Base-by-base conservation (phyloP, 768 basidiomycete genomes). In the Agrocybe pediades region DNA sequence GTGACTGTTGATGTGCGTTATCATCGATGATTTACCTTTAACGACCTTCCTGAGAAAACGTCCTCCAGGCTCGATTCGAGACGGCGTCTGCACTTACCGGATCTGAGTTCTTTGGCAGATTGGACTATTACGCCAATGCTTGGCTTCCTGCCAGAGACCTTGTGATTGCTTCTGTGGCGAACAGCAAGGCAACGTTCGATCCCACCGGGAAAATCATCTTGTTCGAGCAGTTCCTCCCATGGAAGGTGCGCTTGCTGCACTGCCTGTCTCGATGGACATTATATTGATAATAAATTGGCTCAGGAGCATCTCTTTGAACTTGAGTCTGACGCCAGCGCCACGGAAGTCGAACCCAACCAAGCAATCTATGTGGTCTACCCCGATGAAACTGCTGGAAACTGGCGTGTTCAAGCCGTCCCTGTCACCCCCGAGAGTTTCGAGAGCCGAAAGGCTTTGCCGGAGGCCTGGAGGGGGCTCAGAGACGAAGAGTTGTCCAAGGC, bases 351-450 rank as follows among this genome's bases (percentile, higher is more conserved):
- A 0, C 68, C 81, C 7, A 73, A 77, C 47, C 76, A 85, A 58
- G 86, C 92, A 2, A 76, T 89, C 29, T 98, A 98, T 67, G 79
- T 95, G 48, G 75, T 99, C 49, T 98, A 98, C 67, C 90, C 93
- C 1, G 95, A 98, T 61, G 91, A 92, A 67, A 76, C 74, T 0
- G 76, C 69, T 11, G 79, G 75, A 6, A 86, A 79, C 65, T 99
- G 95, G 95, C 86, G 97, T 39, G 73, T 99, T 41, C 96, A 98
- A 67, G 95, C 96, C 6, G 90, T 99, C 16, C 88, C 96, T 6
- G 70, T 86, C 43, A 76, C 85, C 0, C 75, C 90, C 1, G 90
- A 91, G 60, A 91, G 88, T 65, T 99, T 98, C 61, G 83, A 87
- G 65, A 95, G 88, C 69, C 82, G 96, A 25, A 97, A 96, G 71